These are phyloP conservation scores for Zygoascus bituminiphila DNA, from an alignment of 805 yeast genomes.

Conservation along the genomic window DNA sequence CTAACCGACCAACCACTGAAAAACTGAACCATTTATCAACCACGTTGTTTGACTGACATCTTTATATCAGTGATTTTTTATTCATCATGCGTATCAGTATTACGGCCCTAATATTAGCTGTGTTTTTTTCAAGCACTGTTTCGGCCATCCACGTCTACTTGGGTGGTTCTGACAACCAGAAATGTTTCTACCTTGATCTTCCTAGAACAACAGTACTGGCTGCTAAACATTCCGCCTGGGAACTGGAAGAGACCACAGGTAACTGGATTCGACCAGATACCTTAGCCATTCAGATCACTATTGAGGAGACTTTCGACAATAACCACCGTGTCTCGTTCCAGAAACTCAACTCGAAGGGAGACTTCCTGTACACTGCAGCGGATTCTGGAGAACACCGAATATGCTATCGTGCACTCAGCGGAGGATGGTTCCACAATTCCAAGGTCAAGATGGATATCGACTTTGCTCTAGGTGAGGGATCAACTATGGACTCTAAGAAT, in stretches of 20 bases:
- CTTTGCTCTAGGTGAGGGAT: slow-evolving; percentile 59
- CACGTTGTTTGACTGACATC: too few species aligned
- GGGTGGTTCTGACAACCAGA: slow-evolving; percentile 57
- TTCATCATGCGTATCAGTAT: neutral
- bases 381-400: slow-evolving; percentile 81
- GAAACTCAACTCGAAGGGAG: slow-evolving; percentile 50
- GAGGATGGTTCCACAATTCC: slow-evolving; percentile 56
- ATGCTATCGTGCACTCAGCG: slow-evolving; percentile 54
- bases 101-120: neutral
- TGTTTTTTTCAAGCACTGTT: slow-evolving; percentile 9
- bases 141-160: slow-evolving; percentile 69
- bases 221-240: slow-evolving; percentile 62
- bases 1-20: neutral
- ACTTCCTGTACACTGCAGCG: slow-evolving; percentile 71
- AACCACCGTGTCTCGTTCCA: slow-evolving; percentile 71
- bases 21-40: neutral
- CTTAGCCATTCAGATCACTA: slow-evolving; percentile 57
- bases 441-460: slow-evolving; percentile 67
- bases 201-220: slow-evolving; percentile 71
- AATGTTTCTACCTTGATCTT: slow-evolving; percentile 79
- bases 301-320: slow-evolving; percentile 76
- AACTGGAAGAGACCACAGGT: slow-evolving; percentile 41
- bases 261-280: slow-evolving; percentile 44
- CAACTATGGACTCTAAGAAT: slow-evolving; percentile 53
- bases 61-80: neutral